Base-by-base conservation (phyloP, 805 yeast species). In the Yamadazyma tumulicola region DNA sequence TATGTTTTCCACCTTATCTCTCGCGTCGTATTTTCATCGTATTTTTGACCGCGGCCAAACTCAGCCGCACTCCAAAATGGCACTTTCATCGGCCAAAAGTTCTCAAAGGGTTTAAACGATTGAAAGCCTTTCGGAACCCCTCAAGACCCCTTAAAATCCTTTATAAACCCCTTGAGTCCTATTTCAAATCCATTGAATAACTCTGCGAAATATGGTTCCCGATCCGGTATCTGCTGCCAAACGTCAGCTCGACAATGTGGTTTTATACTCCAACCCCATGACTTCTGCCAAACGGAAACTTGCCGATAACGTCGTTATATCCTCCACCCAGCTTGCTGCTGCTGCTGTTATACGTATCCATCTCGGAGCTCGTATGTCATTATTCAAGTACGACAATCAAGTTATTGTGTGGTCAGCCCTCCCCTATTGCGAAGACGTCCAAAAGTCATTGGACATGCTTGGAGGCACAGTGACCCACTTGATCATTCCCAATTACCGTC, bases 401-500 rank as follows among this genome's bases (percentile, higher is more conserved):
- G 38, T 72, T 29, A 46, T 72, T 7, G 69, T 77, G 15, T 77
- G 77, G 72, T 66, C 77, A 3, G 72, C 81, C 1, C 57, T 77
- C 22, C 84, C 84, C 2, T 67, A 69, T 43, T 68, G 74, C 5
- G 58, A 59, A 3, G 67, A 59, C 13, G 70, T 73, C 6, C 59
- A 60, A 20, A 54, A 54, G 23, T 64, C 71, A 1, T 38, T 77
- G 33, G 37, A 47, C 16, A 40, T 59, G 17, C 41, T 57, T 4
- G 48, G 59, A 1, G 60, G 58, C 5, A 56, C 55, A 7, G 64
- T 77, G 17, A 50, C 70, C 3, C 72, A 75, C 41, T 58, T 77
- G 19, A 64, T 81, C 29, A 62, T 80, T 30, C 85, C 86, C 3
- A 83, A 81, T 46, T 48, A 43, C 24, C 81, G 77, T 44, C 88